Evolutionary conservation across 768 basidiomycete genomes (phyloP).

Genomic region (Mycena albidolilacea): DNA sequence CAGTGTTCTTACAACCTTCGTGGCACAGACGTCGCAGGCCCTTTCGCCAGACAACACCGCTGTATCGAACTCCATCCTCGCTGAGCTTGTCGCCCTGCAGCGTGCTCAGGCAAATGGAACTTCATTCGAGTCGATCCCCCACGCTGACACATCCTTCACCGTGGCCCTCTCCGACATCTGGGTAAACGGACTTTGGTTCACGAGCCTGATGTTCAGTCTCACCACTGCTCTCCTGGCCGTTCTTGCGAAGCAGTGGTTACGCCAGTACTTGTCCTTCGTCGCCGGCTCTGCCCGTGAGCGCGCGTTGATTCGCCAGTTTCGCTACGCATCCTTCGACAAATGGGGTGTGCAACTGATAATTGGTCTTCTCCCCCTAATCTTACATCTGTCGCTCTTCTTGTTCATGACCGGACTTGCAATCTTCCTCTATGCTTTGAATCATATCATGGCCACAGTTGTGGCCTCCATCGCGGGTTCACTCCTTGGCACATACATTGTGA

Average conservation of each 20-base stretch:
- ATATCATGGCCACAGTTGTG: background rate
- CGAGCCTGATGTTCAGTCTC: background rate
- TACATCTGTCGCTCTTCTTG: background rate
- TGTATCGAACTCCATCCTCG: too few relatives aligned
- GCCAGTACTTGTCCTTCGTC: background rate
- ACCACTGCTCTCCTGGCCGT: background rate
- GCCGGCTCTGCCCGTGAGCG: background rate
- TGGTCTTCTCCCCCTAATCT: background rate
- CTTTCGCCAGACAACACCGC: too few relatives aligned
- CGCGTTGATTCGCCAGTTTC: background rate
- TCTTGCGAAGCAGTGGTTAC: background rate
- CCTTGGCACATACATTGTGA: background rate
- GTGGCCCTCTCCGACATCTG: background rate
- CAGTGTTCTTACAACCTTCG: too few relatives aligned
- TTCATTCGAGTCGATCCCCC: background rate
- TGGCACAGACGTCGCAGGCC: too few relatives aligned
- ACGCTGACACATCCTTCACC: background rate
- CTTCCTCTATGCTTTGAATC: constrained; percentile 1
- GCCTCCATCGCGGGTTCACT: background rate
- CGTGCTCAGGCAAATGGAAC: background rate
- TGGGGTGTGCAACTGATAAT: background rate
- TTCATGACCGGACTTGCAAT: background rate
- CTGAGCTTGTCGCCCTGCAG: too few relatives aligned
- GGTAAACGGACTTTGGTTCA: background rate
- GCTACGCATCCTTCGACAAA: background rate